Evolutionary conservation across 257 asterid species (phyloP).

Genomic region (Solanum sejunctum): DNA sequence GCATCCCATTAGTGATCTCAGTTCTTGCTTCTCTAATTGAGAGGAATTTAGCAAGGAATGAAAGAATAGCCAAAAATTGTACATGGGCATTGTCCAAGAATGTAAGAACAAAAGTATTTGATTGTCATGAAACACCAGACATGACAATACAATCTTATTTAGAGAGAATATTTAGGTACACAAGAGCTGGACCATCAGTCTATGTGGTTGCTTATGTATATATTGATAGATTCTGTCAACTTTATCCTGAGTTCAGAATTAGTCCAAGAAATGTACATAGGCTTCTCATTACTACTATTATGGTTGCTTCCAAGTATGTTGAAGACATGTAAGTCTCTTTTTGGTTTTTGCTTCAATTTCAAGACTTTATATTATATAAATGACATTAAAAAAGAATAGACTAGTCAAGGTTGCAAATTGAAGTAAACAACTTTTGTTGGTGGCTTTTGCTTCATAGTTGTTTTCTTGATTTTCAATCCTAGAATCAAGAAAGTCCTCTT

Average conservation of each 20-base stretch:
- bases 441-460: background rate
- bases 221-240: conserved; percentile 66
- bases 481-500: background rate
- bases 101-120: conserved; percentile 46
- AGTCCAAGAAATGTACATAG: conserved; percentile 67
- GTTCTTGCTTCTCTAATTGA: conserved; percentile 87
- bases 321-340: conserved; percentile 73
- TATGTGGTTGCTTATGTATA: conserved; percentile 81
- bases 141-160: conserved; percentile 64
- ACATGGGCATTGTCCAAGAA: conserved; percentile 8
- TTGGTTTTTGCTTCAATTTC: background rate
- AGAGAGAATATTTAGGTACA: conserved; percentile 82
- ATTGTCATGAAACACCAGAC: conserved; percentile 66
- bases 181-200: conserved; percentile 81
- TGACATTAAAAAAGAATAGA: background rate
- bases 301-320: conserved; percentile 89
- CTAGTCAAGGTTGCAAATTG: background rate
- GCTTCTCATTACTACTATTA: conserved; percentile 67
- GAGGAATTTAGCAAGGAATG: conserved; percentile 59
- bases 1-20: conserved; percentile 67
- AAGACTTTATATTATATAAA: background rate
- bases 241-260: conserved; percentile 59
- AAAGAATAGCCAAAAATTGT: conserved; percentile 42
- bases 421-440: background rate
- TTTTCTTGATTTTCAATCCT: background rate